Conservation (phyloP, 2,329 filamentous ascomycete genomes). For the Aspergillus pseudoterreus region DNA sequence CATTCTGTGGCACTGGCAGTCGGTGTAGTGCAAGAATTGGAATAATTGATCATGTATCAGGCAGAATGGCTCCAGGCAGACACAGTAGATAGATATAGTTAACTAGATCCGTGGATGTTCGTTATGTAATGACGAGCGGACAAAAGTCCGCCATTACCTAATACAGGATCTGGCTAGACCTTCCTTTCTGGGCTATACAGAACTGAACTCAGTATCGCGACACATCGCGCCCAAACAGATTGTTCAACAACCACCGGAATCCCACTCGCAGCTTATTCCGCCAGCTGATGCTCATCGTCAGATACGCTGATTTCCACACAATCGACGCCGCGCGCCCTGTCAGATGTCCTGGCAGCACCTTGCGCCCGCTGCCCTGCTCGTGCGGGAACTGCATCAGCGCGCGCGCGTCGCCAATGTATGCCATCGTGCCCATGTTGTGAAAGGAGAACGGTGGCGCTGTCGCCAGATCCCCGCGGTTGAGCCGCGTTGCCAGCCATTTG, state of each 20-base stretch:
- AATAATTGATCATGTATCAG: too few relatives aligned
- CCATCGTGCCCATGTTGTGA: constrained; percentile 56
- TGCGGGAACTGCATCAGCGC: constrained; percentile 53
- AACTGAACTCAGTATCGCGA: constrained; percentile 34
- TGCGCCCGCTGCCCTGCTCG: constrained; percentile 15
- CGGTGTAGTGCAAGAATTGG: too few relatives aligned
- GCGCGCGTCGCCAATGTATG: constrained; percentile 56
- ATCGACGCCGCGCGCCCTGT: constrained; percentile 39
- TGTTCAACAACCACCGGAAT: constrained; percentile 42
- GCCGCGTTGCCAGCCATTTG: constrained; percentile 52
- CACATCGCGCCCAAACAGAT: constrained; percentile 42
- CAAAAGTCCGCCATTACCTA: too few relatives aligned
- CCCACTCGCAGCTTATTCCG: constrained; percentile 40
- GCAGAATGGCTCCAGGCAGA: too few relatives aligned
- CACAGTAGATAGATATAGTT: too few relatives aligned
- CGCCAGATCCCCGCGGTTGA: constrained; percentile 49
- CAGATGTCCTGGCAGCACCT: constrained; percentile 31
- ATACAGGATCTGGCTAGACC: too few relatives aligned
- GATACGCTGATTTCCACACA: constrained; percentile 45
- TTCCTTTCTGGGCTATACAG: too few relatives aligned
- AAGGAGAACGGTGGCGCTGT: constrained; percentile 47
- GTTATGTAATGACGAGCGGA: too few relatives aligned
- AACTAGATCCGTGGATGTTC: too few relatives aligned
- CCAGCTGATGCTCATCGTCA: constrained; percentile 47
- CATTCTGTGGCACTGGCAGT: too few relatives aligned